Evolutionary conservation across 805 yeast species (phyloP).

Genomic region (Ogataea nitratoaversa): DNA sequence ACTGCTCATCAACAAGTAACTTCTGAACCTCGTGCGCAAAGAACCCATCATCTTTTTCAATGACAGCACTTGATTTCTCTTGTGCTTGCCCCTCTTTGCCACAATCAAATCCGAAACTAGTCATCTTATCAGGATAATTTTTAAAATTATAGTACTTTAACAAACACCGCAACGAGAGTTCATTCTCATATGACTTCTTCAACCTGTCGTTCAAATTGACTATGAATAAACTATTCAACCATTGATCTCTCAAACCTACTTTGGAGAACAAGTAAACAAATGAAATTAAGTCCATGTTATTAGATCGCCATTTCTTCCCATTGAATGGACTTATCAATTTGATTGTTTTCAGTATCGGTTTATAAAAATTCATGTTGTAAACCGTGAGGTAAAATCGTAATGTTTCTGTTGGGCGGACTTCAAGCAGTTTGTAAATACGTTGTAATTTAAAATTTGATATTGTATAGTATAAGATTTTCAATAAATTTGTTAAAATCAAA

Average conservation of each 20-base stretch:
- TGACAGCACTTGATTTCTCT: background rate
- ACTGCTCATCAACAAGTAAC: background rate
- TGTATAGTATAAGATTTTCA: slow-evolving; percentile 53
- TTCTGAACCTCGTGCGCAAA: background rate
- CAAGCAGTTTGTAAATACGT: slow-evolving; percentile 60
- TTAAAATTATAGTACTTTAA: slow-evolving; percentile 71
- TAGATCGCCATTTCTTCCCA: slow-evolving; percentile 90
- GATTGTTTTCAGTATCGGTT: slow-evolving; percentile 67
- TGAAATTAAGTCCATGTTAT: slow-evolving; percentile 90
- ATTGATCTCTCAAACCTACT: slow-evolving; percentile 71
- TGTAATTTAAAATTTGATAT: slow-evolving; percentile 64
- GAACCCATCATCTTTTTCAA: background rate
- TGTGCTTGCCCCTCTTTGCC: slow-evolving; percentile 7
- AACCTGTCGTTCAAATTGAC: slow-evolving; percentile 72
- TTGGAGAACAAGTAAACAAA: slow-evolving; percentile 76
- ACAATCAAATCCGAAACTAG: slow-evolving; percentile 50
- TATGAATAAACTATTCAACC: slow-evolving; percentile 83
- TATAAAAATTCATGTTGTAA: slow-evolving; percentile 58
- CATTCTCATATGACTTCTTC: slow-evolving; percentile 78
- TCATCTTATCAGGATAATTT: slow-evolving; percentile 50
- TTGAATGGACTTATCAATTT: slow-evolving; percentile 84
- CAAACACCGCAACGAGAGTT: slow-evolving; percentile 74
- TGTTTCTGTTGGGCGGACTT: slow-evolving; percentile 57
- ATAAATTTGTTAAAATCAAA: slow-evolving; percentile 44
- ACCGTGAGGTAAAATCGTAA: slow-evolving; percentile 55